phyloP scores from a whole-genome alignment of 345 rosid genomes.

The Firmiana major region DNA sequence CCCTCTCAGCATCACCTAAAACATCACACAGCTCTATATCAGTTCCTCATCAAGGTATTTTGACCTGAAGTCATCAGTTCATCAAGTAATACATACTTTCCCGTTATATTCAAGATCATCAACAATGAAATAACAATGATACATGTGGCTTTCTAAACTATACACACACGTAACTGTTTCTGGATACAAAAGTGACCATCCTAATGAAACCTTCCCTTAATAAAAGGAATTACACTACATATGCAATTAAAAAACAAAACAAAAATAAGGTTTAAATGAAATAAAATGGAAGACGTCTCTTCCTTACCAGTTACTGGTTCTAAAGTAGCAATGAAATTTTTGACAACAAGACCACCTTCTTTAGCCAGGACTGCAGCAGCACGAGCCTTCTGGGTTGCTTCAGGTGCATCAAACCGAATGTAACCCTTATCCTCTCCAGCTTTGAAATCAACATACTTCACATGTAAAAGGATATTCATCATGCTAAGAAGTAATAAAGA shows the following conservation, averaged over 20 bases:
- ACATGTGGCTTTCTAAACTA: neutral
- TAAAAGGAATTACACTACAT: neutral
- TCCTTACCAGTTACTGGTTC: slow-evolving; percentile 86
- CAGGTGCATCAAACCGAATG: slow-evolving; percentile 80
- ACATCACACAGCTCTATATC: neutral
- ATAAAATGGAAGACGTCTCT: neutral
- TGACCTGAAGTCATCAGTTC: neutral
- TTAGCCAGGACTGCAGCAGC: slow-evolving; percentile 87
- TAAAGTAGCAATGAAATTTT: slow-evolving; percentile 63
- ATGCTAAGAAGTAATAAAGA: neutral
- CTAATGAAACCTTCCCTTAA: neutral
- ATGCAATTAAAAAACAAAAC: neutral
- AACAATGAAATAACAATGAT: neutral
- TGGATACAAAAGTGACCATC: neutral
- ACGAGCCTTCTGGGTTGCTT: slow-evolving; percentile 91
- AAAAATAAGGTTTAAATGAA: neutral
- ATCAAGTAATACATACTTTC: neutral
- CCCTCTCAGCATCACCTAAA: slow-evolving; percentile 81
- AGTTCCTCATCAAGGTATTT: neutral
- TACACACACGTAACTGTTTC: neutral
- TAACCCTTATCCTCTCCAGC: slow-evolving; percentile 79
- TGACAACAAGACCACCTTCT: slow-evolving; percentile 77
- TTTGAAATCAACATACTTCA: slow-evolving; percentile 83
- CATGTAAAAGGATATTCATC: neutral
- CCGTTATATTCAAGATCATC: neutral